These are phyloP conservation scores for Boletellus emodensis DNA, from an alignment of 768 basidiomycete genomes.

Conservation along the genomic window DNA sequence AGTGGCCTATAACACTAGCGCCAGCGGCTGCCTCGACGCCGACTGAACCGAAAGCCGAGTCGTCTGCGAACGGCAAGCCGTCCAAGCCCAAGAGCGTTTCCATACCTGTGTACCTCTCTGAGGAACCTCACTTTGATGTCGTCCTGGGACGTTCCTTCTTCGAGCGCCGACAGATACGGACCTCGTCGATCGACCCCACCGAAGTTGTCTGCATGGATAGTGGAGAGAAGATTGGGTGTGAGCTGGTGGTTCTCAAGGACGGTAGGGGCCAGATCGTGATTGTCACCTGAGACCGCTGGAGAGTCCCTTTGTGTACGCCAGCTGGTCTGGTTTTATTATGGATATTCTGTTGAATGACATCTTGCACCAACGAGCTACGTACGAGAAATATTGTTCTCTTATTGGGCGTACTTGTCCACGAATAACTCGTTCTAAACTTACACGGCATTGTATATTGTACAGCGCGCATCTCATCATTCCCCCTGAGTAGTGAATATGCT, in stretches of 20 bases:
- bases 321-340: not conserved
- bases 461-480: not conserved
- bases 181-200: slow-evolving; percentile 80
- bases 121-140: slow-evolving; percentile 95
- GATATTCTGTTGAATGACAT: no score
- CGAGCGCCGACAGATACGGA: slow-evolving; percentile 77
- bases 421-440: not conserved
- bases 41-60: not conserved
- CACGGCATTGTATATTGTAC: not conserved
- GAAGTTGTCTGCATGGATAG: slow-evolving; percentile 90
- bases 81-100: slow-evolving; percentile 39
- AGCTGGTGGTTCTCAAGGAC: slow-evolving; percentile 88
- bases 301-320: not conserved
- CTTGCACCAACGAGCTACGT: not conserved
- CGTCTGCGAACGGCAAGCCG: slow-evolving; percentile 1
- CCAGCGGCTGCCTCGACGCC: slow-evolving; percentile 20
- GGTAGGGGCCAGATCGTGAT: slow-evolving; percentile 87
- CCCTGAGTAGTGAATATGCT: not conserved
- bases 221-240: slow-evolving; percentile 87
- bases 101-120: slow-evolving; percentile 78
- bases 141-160: slow-evolving; percentile 86
- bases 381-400: not conserved
- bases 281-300: slow-evolving; percentile 47
- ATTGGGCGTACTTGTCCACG: not conserved
- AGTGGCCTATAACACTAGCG: slow-evolving; percentile 77